A percentile compares a stretch with the other conserved stretches of the same genome.
Conservation (phyloP, 345 rosid species). For the Alliaria petiolata region DNA sequence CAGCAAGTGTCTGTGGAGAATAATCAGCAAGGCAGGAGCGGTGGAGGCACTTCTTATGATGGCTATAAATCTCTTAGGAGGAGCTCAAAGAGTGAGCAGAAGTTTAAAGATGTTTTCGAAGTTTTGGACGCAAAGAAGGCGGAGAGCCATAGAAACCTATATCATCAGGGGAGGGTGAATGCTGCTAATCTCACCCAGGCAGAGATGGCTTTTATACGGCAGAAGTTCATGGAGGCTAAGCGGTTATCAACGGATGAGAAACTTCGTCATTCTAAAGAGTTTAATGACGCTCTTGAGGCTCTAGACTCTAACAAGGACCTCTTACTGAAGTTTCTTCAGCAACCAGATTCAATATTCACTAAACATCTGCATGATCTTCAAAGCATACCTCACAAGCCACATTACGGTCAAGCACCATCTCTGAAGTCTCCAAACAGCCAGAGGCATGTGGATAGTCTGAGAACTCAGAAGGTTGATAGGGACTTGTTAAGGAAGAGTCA, state of each 20-base stretch:
- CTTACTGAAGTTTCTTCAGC: constrained; percentile 75
- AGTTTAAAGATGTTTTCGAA: constrained; percentile 95
- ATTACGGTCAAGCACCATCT: constrained; percentile 39
- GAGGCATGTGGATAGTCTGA: constrained; percentile 26
- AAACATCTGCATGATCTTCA: constrained; percentile 79
- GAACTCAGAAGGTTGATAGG: constrained; percentile 37
- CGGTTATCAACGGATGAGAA: constrained; percentile 69
- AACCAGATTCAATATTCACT: constrained; percentile 78
- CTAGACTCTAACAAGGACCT: constrained; percentile 80
- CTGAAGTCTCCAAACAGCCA: constrained; percentile 38
- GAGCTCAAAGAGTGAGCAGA: constrained; percentile 70
- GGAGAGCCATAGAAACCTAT: constrained; percentile 36
- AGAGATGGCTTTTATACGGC: constrained; percentile 70
- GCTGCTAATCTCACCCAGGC: constrained; percentile 47
- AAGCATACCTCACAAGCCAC: constrained; percentile 47
- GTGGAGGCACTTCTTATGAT: constrained; percentile 39
- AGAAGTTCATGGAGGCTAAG: constrained; percentile 75
- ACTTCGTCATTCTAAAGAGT: constrained; percentile 72
- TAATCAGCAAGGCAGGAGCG: constrained; percentile 25
- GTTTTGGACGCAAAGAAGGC: constrained; percentile 62
- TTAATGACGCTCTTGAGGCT: constrained; percentile 70
- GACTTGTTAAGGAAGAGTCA: constrained; percentile 36
- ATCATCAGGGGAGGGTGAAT: constrained; percentile 31
- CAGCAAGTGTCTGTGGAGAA: constrained; percentile 41
- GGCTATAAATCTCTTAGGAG: constrained; percentile 53